These are phyloP conservation scores for Rubroboletus satanas DNA, from an alignment of 768 basidiomycete genomes.

Conservation along the genomic window DNA sequence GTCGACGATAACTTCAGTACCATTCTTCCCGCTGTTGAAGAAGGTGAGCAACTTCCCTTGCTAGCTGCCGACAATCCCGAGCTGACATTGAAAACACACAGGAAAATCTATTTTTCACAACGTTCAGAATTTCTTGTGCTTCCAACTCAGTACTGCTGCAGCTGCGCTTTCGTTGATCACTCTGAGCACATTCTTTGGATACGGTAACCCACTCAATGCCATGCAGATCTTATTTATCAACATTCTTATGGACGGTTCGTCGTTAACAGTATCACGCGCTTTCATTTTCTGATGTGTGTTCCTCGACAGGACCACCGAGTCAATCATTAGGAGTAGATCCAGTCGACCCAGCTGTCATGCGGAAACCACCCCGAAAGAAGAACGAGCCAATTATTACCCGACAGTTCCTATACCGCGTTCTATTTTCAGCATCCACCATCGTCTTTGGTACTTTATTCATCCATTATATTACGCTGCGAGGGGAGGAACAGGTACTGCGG, in stretches of 20 bases:
- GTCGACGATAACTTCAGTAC: constrained; percentile 98
- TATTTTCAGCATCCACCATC: constrained; percentile 93
- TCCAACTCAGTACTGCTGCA: constrained; percentile 97
- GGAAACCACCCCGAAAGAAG: constrained; percentile 87
- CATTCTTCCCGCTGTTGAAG: constrained; percentile 90
- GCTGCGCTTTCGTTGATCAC: constrained; percentile 95
- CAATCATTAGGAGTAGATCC: constrained; percentile 97
- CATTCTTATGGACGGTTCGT: constrained; percentile 93
- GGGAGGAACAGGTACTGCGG: constrained; percentile 77
- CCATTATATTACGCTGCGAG: constrained; percentile 69
- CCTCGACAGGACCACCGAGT: constrained; percentile 74
- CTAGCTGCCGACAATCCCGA: background rate
- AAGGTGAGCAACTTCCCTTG: constrained; percentile 48
- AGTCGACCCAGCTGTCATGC: constrained; percentile 91
- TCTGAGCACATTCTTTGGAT: constrained; percentile 82
- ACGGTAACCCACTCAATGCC: constrained; percentile 91
- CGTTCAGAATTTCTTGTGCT: constrained; percentile 95
- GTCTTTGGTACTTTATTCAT: constrained; percentile 85
- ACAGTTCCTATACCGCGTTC: constrained; percentile 69
- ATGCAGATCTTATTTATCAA: constrained; percentile 99
- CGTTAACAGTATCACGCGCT: background rate
- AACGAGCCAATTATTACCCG: constrained; percentile 82
- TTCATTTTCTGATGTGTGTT: background rate
- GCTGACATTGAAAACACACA: constrained; percentile 24
- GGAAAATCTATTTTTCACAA: constrained; percentile 99